Evolutionary conservation across 192 early-diverging fungal genomes (phyloP), one percentile per base, ranked within the genome.

Genomic region (Rhizophagus clarus): DNA sequence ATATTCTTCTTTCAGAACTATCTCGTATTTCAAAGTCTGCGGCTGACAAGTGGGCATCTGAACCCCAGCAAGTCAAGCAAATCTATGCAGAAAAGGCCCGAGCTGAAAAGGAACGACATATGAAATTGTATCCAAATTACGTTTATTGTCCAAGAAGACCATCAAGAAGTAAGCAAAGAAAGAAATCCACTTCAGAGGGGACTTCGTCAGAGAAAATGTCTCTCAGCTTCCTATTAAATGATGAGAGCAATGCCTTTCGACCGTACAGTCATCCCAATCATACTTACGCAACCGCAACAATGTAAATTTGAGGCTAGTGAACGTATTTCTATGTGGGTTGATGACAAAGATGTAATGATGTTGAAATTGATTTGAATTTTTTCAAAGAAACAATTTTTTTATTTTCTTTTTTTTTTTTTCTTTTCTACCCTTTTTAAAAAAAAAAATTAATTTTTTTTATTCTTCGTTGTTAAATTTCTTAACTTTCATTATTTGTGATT

Each of bases 121-220:
- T 78, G 76, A 78, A 78, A 34, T 68, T 78, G 37, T 78, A 78
- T 51, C 63, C 76, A 4, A 78, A 78, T 56, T 78, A 68, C 42
- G 66, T 78, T 10, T 78, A 78, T 68, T 78, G 63, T 49, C 76
- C 76, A 26, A 60, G 76, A 22, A 14, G 76, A 4, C 76, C 63
- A 15, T 64, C 76, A 49, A 66, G 61, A 68, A 69, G 26, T 1
- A 68, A 78, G 12, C 76, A 22, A 31, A 66, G 66, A 51, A 78
- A 78, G 42, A 78, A 78, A 69, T 68, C 66, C 20, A 51, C 76
- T 15, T 29, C 28, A 20, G 74, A 78, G 14, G 42, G 34, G 31
- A 56, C 64, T 32, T 68, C 40, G 1, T 42, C 40, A 11, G 76
- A 78, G 32, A 78, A 78, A 66, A 78, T 78, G 76, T 78, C 76